Percentiles rank a stretch among this genome's conserved stretches.
Evolutionary conservation across 768 basidiomycete genomes (phyloP).

Genomic region (Boletus pseudopeckii): DNA sequence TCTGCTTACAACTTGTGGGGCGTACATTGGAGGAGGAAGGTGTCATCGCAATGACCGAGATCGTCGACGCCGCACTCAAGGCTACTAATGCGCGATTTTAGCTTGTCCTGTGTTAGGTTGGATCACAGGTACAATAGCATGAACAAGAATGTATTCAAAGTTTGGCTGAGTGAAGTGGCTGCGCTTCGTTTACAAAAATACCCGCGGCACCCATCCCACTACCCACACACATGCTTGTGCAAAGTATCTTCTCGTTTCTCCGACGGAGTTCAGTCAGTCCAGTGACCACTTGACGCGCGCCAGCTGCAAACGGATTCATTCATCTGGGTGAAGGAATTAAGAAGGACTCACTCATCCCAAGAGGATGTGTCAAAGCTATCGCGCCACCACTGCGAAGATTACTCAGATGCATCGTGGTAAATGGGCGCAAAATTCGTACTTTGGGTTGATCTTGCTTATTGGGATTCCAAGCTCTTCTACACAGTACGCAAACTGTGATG

Average conservation of each 20-base stretch:
- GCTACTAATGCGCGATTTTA: background rate
- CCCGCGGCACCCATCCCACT: slow-evolving; percentile 89
- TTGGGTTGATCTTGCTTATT: slow-evolving; percentile 80
- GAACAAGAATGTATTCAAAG: slow-evolving; percentile 16
- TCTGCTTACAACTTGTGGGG: slow-evolving; percentile 64
- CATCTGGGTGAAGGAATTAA: slow-evolving; percentile 2
- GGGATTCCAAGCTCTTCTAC: slow-evolving; percentile 76
- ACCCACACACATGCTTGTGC: slow-evolving; percentile 81
- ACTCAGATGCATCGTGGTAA: background rate
- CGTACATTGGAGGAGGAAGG: slow-evolving; percentile 75
- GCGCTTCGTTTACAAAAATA: slow-evolving; percentile 71
- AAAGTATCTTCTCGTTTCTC: slow-evolving; percentile 63
- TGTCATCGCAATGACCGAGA: slow-evolving; percentile 63
- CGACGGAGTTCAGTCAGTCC: slow-evolving; percentile 81
- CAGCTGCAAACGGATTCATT: slow-evolving; percentile 47
- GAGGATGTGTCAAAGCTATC: slow-evolving; percentile 78
- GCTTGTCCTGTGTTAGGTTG: background rate
- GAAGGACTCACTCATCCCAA: slow-evolving; percentile 70
- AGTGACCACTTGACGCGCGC: slow-evolving; percentile 82
- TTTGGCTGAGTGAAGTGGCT: slow-evolving; percentile 17
- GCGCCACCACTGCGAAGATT: slow-evolving; percentile 63
- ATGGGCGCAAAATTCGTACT: slow-evolving; percentile 43
- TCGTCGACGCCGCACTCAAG: slow-evolving; percentile 56
- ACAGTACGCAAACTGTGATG: slow-evolving; percentile 91
- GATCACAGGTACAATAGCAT: background rate